phyloP scores from a whole-genome alignment of 208 protist genomes.

The Leishmania guyanensis region DNA sequence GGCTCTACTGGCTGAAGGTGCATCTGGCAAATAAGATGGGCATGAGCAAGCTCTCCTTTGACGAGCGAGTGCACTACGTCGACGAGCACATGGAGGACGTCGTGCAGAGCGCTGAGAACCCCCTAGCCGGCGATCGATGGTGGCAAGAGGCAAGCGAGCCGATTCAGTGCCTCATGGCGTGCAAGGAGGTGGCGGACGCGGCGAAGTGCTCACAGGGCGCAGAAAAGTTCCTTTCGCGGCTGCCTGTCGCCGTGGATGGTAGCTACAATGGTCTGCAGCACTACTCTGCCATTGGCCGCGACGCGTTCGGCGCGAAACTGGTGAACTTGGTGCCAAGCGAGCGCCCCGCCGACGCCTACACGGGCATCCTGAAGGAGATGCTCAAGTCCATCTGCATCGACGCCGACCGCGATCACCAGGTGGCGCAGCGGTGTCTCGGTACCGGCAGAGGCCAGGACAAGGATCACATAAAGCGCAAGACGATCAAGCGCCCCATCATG shows the following conservation, averaged over 20 bases:
- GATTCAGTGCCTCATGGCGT: conserved; percentile 95
- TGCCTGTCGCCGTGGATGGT: conserved; percentile 97
- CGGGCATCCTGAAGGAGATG: conserved; percentile 94
- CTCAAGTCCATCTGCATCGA: conserved; percentile 85
- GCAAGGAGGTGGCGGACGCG: conserved; percentile 94
- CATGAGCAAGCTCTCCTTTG: conserved; percentile 95
- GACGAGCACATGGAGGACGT: conserved; percentile 94
- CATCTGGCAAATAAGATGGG: conserved; percentile 98
- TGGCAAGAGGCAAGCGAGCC: conserved; percentile 96
- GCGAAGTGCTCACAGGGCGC: conserved; percentile 89
- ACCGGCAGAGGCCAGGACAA: conserved; percentile 84
- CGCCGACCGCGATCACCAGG: conserved; percentile 72
- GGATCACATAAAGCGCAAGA: conserved; percentile 95
- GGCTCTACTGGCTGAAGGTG: conserved; percentile 98
- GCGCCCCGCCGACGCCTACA: conserved; percentile 96
- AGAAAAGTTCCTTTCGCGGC: conserved; percentile 84
- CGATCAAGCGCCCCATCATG: conserved; percentile 99
- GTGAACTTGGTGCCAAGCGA: conserved; percentile 96
- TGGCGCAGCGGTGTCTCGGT: conserved; percentile 87
- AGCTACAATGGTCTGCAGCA: conserved; percentile 99
- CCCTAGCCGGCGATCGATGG: conserved; percentile 85
- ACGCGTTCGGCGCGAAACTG: conserved; percentile 93
- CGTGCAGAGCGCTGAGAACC: conserved; percentile 80
- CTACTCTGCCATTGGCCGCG: conserved; percentile 98
- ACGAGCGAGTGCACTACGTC: conserved; percentile 94